Conservation (phyloP, 2,329 filamentous ascomycete genomes). For the Phialophora macrospora region DNA sequence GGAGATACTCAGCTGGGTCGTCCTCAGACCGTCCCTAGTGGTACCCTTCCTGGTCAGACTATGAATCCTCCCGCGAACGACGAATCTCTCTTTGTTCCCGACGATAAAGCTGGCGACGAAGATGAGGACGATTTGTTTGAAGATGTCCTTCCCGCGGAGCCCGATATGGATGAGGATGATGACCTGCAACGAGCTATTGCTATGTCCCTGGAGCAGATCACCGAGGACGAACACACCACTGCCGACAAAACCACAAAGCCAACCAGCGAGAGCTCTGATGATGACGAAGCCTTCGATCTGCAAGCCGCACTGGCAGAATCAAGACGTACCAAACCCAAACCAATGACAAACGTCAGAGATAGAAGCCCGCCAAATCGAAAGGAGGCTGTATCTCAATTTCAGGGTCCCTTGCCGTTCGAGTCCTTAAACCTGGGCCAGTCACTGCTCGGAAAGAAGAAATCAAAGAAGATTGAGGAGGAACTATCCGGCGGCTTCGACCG, state of each 20-base stretch:
- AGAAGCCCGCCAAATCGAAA: conserved; percentile 49
- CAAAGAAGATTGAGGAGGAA: conserved; percentile 58
- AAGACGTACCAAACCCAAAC: conserved; percentile 61
- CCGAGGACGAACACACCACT: conserved; percentile 50
- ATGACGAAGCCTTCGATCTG: conserved; percentile 77
- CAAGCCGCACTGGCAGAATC: conserved; percentile 75
- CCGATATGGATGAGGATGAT: conserved; percentile 56
- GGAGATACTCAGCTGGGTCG: conserved; percentile 1
- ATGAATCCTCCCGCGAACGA: conserved; percentile 46
- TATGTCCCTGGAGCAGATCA: conserved; percentile 69
- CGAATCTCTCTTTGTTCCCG: conserved; percentile 62
- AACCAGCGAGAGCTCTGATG: conserved; percentile 60
- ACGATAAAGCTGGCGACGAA: conserved; percentile 48
- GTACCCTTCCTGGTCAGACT: neutral
- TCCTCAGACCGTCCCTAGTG: neutral
- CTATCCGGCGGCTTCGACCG: conserved; percentile 70
- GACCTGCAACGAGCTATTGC: conserved; percentile 82
- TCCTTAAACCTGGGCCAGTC: conserved; percentile 73
- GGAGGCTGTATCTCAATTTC: conserved; percentile 54
- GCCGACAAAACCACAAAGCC: conserved; percentile 8
- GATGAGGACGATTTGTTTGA: conserved; percentile 64
- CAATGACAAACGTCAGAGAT: conserved; percentile 51
- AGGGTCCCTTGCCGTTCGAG: conserved; percentile 87
- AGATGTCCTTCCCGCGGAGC: conserved; percentile 47
- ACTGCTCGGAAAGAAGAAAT: conserved; percentile 57